Base-by-base conservation (phyloP, 805 yeast species). In the Yarrowia sp. region DNA sequence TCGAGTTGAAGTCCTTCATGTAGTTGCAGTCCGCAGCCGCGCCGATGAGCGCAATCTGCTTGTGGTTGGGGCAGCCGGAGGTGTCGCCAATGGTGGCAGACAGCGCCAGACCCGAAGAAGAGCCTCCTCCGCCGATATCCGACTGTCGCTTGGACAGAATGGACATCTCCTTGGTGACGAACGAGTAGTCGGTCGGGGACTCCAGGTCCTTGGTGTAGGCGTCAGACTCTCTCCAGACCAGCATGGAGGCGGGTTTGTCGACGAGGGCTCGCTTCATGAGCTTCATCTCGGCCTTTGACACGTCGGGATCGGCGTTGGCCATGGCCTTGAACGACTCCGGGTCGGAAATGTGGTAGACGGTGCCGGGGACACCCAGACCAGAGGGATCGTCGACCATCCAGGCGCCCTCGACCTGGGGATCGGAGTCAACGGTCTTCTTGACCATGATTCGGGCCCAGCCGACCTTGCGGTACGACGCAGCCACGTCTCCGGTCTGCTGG, bases 1-100 rank as follows among this genome's bases (percentile, higher is more conserved):
- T 55, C 29, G 66, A 62, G 53, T 66, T 66, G 66, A 73, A 74
- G n/a, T 46, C 62, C 22, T 63, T 27, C 44, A 72, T 14, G 63
- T 67, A 75, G 64, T 69, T 70, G 65, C 75, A 73, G 65, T 75
- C 78, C 1, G 70, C 76, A 14, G 72, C 76, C 5, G 73, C 63
- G 1, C 78, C 78, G n/a, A 74, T 67, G 25, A 72, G 66, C 1
- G 77, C 74, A 13, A 73, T 66, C 62, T 69, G 56, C n/a, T 70
- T 62, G 3, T 66, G 65, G 13, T 63, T 56, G 13, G 76, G 74
- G 51, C 76, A 73, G 7, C 76, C 76, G 7, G 63, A 29, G 13
- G 70, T 67, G 64, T 69, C 64, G 22, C 76, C 76, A 49, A 73
- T 64, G 5, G 68, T 62, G 22, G 62, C 66, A 9, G 62, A 47